A percentile compares a stretch with the other conserved stretches of the same genome.
These are phyloP conservation scores for Inosperma sp. DNA, from an alignment of 768 basidiomycete genomes.

Conservation along the genomic window DNA sequence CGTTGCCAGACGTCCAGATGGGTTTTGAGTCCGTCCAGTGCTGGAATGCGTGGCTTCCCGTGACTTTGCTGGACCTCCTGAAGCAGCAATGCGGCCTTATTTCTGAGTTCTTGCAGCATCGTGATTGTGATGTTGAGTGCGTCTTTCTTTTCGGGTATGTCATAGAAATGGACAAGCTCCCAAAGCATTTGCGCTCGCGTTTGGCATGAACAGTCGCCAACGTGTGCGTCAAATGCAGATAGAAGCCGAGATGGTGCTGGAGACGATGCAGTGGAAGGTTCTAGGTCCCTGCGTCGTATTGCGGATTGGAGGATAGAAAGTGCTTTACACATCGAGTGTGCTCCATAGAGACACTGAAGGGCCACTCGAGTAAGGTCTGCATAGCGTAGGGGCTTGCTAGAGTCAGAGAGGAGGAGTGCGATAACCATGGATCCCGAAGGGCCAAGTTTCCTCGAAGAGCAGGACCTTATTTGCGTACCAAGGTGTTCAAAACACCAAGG, in stretches of 20 bases:
- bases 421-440: slow-evolving; percentile 15
- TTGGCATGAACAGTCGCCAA: slow-evolving; percentile 11
- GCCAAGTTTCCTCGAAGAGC: too few relatives aligned
- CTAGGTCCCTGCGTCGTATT: neutral
- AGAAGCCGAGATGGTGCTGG: neutral
- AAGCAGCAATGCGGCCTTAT: neutral
- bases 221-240: slow-evolving; percentile 8
- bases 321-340: slow-evolving; percentile 7
- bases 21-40: neutral
- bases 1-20: neutral
- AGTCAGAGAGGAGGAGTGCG: slow-evolving; percentile 8
- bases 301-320: slow-evolving; percentile 8
- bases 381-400: slow-evolving; percentile 4
- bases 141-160: neutral
- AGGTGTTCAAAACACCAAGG: too few relatives aligned
- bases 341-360: slow-evolving; percentile 8
- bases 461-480: too few relatives aligned
- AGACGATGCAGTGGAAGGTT: neutral
- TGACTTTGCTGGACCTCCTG: neutral
- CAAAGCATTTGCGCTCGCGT: slow-evolving; percentile 10
- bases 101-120: neutral
- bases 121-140: neutral
- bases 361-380: slow-evolving; percentile 4
- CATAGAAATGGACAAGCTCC: slow-evolving; percentile 7
- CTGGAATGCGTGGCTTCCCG: neutral